Percentiles rank a stretch among this genome's conserved stretches.
Conservation (phyloP, 805 yeast species). For the Clavispora fructus region DNA sequence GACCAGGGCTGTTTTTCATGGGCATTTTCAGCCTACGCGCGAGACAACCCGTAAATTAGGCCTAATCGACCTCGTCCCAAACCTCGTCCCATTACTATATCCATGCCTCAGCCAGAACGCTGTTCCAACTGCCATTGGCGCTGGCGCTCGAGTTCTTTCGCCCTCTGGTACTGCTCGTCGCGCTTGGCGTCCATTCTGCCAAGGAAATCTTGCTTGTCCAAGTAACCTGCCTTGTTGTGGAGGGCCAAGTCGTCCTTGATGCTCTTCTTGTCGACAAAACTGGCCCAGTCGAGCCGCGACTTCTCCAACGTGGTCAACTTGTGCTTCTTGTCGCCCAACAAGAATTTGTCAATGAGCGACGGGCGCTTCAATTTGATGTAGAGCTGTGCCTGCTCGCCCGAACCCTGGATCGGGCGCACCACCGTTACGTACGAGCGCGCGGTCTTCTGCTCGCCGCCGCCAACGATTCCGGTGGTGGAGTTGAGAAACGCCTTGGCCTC, state of each 20-base stretch:
- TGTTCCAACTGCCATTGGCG: slow-evolving; percentile 17
- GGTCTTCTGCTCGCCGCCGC: slow-evolving; percentile 1
- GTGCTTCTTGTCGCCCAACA: slow-evolving; percentile 54
- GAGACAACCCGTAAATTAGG: no score
- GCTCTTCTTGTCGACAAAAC: slow-evolving; percentile 82
- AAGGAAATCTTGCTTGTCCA: slow-evolving; percentile 88
- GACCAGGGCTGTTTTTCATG: no score
- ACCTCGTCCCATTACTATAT: neutral
- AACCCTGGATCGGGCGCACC: slow-evolving; percentile 26
- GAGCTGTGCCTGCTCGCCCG: slow-evolving; percentile 28
- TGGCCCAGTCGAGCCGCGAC: slow-evolving; percentile 91
- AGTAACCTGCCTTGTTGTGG: slow-evolving; percentile 84
- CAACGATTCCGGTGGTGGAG: slow-evolving; percentile 38
- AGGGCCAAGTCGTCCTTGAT: slow-evolving; percentile 75
- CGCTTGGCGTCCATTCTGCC: slow-evolving; percentile 61
- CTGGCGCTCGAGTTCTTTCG: slow-evolving; percentile 30
- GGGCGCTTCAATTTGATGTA: slow-evolving; percentile 65
- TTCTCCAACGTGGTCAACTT: slow-evolving; percentile 90
- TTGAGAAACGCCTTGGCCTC: slow-evolving; percentile 80
- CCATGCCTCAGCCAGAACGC: neutral
- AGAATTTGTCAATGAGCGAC: slow-evolving; percentile 70
- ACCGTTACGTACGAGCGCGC: slow-evolving; percentile 28
- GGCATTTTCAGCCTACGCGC: no score
- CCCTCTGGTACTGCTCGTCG: slow-evolving; percentile 46
- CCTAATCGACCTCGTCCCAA: no score